Evolutionary conservation across 305 asterid genomes (phyloP).

Genomic region (Fraxinus sp.): DNA sequence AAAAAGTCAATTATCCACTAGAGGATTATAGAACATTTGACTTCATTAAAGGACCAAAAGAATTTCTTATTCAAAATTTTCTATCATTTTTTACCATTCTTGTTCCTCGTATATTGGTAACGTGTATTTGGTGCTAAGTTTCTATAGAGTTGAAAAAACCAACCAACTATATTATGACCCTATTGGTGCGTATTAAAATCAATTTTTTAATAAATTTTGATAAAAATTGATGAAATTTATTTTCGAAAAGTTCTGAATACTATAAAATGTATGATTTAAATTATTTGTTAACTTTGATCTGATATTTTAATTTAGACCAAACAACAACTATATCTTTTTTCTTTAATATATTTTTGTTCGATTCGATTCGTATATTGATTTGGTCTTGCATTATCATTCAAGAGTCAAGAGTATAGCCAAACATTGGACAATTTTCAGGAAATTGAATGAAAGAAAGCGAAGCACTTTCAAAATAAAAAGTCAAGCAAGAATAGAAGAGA

Average conservation of each 20-base stretch:
- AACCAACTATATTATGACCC: neutral
- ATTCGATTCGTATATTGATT: neutral
- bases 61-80: neutral
- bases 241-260: neutral
- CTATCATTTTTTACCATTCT: neutral
- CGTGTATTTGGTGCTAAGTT: neutral
- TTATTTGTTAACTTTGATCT: too few species aligned
- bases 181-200: neutral
- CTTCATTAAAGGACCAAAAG: slow-evolving; percentile 7
- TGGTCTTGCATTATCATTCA: neutral
- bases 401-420: neutral
- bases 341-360: neutral
- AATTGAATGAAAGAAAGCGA: neutral
- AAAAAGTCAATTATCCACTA: slow-evolving; percentile 12
- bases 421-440: neutral
- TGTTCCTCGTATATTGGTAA: neutral
- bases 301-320: neutral
- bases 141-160: neutral
- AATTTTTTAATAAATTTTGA: too few species aligned
- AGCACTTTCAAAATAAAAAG: neutral
- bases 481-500: neutral
- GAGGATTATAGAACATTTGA: slow-evolving; percentile 9
- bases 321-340: neutral
- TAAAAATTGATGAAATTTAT: too few species aligned
- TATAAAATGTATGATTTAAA: too few species aligned